Evolutionary conservation across 192 early-diverging fungal genomes (phyloP).

Genomic region (Gryganskiella cystojenkinii): DNA sequence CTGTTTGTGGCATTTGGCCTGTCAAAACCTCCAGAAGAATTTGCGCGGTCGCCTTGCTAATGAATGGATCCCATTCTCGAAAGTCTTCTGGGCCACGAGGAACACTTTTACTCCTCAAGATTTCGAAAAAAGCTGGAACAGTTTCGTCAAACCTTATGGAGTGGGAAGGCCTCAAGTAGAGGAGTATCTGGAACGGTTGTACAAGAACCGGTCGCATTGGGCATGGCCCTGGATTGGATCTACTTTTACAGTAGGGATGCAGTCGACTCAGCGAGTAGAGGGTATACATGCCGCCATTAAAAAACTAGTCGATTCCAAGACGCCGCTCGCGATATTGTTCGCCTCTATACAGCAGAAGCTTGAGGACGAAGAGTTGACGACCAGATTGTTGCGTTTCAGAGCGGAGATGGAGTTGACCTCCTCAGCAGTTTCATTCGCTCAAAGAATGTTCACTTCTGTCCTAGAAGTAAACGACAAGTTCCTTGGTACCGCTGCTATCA

Average conservation of each 20-base stretch:
- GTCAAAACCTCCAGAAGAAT: not conserved
- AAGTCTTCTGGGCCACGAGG: not conserved
- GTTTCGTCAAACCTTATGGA: too few relatives aligned
- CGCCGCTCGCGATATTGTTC: not conserved
- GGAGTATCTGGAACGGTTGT: not conserved
- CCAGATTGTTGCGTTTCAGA: too few relatives aligned
- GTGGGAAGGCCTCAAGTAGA: not conserved
- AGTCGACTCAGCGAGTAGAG: not conserved
- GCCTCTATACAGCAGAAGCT: not conserved
- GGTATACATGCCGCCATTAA: not conserved
- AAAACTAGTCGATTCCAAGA: not conserved
- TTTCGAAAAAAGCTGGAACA: not conserved
- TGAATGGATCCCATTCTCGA: not conserved
- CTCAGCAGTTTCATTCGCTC: not conserved
- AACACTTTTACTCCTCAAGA: not conserved
- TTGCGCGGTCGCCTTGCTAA: not conserved
- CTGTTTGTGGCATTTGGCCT: conserved; percentile 6
- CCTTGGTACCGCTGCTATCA: not conserved
- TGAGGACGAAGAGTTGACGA: not conserved
- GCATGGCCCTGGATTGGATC: not conserved
- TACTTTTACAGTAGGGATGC: not conserved
- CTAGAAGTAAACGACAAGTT: not conserved
- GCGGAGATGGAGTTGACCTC: not conserved
- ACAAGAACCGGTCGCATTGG: not conserved
- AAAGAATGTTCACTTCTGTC: not conserved